Percentiles rank a stretch among this genome's conserved stretches.
phyloP scores from a whole-genome alignment of 2,329 filamentous ascomycete genomes.

The Hawksworthiomyces lignivorus region DNA sequence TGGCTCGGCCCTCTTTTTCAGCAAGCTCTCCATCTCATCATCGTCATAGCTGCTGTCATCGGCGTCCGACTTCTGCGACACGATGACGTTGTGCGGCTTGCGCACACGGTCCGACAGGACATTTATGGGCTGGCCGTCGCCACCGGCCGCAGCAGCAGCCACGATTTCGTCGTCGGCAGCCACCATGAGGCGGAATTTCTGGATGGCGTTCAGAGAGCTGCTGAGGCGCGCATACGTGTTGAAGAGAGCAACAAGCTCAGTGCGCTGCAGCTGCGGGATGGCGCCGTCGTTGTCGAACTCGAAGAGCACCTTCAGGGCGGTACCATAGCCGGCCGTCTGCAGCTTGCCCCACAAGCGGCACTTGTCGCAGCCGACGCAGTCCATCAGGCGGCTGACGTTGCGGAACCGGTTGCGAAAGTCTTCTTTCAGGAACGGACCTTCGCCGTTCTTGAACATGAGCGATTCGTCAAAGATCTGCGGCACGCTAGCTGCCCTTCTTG shows the following conservation, averaged over 20 bases:
- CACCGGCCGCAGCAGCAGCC: conserved; percentile 10
- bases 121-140: conserved; percentile 19
- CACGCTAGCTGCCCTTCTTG: conserved; percentile 59
- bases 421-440: conserved; percentile 76
- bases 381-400: conserved; percentile 95
- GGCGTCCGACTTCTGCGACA: conserved; percentile 17
- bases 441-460: conserved; percentile 82
- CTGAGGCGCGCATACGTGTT: conserved; percentile 89
- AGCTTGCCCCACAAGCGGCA: conserved; percentile 97
- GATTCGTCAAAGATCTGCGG: conserved; percentile 87
- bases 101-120: conserved; percentile 30
- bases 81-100: conserved; percentile 36
- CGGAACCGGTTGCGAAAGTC: conserved; percentile 96
- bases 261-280: conserved; percentile 67
- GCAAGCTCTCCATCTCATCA: background rate
- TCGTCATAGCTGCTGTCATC: conserved; percentile 31
- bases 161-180: conserved; percentile 28
- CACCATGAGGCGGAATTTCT: conserved; percentile 58
- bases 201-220: conserved; percentile 67
- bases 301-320: conserved; percentile 90
- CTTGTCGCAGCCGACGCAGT: conserved; percentile 98
- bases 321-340: conserved; percentile 89
- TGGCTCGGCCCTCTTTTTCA: conserved; percentile 27
- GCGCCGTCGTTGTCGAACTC: conserved; percentile 68
- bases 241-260: conserved; percentile 87